phyloP scores from a whole-genome alignment of 2,329 filamentous ascomycete species.

The Trichophyton benhamiae region DNA sequence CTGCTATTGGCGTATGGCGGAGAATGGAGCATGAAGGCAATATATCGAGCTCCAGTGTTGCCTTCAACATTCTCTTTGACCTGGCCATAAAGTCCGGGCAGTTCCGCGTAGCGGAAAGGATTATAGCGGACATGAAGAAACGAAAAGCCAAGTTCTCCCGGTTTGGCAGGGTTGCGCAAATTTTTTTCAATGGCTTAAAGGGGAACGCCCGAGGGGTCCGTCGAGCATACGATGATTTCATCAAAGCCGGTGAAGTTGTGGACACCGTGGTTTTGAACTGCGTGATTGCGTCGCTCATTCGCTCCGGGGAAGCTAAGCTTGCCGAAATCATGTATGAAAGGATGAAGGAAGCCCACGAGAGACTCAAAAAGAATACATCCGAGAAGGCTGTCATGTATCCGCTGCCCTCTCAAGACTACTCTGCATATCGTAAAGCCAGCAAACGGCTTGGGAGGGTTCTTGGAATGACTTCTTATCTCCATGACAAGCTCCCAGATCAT shows the following conservation, averaged over 20 bases:
- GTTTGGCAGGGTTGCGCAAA: constrained; percentile 67
- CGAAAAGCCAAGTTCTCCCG: constrained; percentile 60
- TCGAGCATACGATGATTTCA: constrained; percentile 66
- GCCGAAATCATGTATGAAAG: constrained; percentile 70
- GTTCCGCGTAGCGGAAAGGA: constrained; percentile 68
- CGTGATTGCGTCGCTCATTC: constrained; percentile 66
- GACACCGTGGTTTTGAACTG: constrained; percentile 80
- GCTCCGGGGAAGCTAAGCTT: constrained; percentile 60
- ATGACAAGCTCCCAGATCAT: constrained; percentile 40
- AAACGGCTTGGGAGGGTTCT: constrained; percentile 40
- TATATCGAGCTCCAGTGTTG: constrained; percentile 57
- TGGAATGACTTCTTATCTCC: constrained; percentile 31
- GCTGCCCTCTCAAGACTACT: constrained; percentile 24
- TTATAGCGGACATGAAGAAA: constrained; percentile 66
- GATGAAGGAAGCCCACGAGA: constrained; percentile 57
- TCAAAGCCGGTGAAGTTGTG: constrained; percentile 75
- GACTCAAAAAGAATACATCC: constrained; percentile 20
- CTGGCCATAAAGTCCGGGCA: constrained; percentile 76
- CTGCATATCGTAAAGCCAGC: constrained; percentile 24
- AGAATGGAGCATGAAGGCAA: constrained; percentile 71
- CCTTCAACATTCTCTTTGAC: constrained; percentile 88
- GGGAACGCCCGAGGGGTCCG: constrained; percentile 62
- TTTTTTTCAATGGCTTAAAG: constrained; percentile 70
- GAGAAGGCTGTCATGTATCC: constrained; percentile 14
- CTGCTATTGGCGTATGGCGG: constrained; percentile 66